Percentiles rank a stretch among this genome's conserved stretches.
Evolutionary conservation across 441 rosid species (phyloP).

Genomic region (Erodium moschatum): DNA sequence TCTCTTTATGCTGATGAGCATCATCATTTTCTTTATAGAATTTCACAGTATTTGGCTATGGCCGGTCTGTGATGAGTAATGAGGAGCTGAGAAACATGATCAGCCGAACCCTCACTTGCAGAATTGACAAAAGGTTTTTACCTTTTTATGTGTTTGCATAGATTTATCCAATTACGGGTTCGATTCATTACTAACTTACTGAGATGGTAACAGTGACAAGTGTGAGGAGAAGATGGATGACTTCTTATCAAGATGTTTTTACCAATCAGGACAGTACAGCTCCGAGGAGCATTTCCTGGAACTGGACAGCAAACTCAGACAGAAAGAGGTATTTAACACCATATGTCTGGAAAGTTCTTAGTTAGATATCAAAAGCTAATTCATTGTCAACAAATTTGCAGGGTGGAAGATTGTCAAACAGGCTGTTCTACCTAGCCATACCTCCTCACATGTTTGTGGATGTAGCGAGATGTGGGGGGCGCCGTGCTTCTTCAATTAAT

Average conservation of each 20-base stretch:
- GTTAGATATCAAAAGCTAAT: background rate
- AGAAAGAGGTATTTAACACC: conserved; percentile 68
- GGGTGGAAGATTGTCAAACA: conserved; percentile 63
- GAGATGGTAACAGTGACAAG: conserved; percentile 43
- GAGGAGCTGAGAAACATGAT: conserved; percentile 72
- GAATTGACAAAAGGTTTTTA: conserved; percentile 71
- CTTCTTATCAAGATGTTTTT: conserved; percentile 74
- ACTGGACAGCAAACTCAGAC: conserved; percentile 60
- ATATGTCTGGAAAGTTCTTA: background rate
- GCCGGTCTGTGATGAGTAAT: conserved; percentile 57
- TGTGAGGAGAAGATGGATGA: conserved; percentile 74
- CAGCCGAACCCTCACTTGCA: conserved; percentile 71
- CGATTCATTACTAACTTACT: background rate
- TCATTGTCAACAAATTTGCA: conserved; percentile 16
- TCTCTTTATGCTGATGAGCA: background rate
- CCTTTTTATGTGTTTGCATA: too few relatives aligned
- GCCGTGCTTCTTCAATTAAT: conserved; percentile 46
- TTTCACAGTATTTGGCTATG: conserved; percentile 68
- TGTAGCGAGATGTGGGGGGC: conserved; percentile 69
- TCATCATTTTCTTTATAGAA: conserved; percentile 28
- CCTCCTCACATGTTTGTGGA: conserved; percentile 84
- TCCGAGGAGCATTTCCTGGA: conserved; percentile 65
- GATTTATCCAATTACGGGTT: background rate
- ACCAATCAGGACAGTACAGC: conserved; percentile 74
- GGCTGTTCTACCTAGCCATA: conserved; percentile 75